Evolutionary conservation across 2,329 filamentous ascomycete species (phyloP).

Genomic region (Penicillium sp.): DNA sequence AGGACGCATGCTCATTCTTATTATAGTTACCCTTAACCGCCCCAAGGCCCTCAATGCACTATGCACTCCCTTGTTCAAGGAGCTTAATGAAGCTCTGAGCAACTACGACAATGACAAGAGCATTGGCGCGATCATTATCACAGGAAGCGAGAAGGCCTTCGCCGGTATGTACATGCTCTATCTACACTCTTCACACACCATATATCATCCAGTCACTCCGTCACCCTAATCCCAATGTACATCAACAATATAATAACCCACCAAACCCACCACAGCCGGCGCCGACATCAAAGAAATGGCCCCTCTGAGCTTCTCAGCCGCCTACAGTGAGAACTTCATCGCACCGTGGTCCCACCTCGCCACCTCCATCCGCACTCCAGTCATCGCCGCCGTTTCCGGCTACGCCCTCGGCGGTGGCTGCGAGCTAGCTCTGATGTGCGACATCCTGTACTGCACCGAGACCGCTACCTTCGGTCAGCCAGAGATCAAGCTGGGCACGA

Average conservation of each 20-base stretch:
- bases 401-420: conserved; percentile 94
- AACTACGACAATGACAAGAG: conserved; percentile 68
- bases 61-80: conserved; percentile 82
- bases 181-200: neutral
- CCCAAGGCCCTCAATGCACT: conserved; percentile 95
- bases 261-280: conserved; percentile 57
- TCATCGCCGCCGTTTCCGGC: conserved; percentile 91
- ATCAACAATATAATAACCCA: neutral
- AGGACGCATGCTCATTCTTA: neutral
- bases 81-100: conserved; percentile 77
- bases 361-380: conserved; percentile 82
- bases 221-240: neutral
- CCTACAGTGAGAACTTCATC: conserved; percentile 90
- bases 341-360: conserved; percentile 89
- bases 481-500: conserved; percentile 91
- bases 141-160: conserved; percentile 86
- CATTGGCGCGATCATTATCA: conserved; percentile 77
- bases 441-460: conserved; percentile 86
- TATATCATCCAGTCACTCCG: neutral
- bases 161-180: conserved; percentile 53
- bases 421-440: conserved; percentile 96
- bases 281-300: conserved; percentile 99
- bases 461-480: conserved; percentile 92
- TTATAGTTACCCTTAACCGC: conserved; percentile 81
- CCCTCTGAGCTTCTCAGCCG: conserved; percentile 80